Percentiles rank a stretch among this genome's conserved stretches.
Conservation (phyloP, 768 basidiomycete species). For the Mycena maculata region DNA sequence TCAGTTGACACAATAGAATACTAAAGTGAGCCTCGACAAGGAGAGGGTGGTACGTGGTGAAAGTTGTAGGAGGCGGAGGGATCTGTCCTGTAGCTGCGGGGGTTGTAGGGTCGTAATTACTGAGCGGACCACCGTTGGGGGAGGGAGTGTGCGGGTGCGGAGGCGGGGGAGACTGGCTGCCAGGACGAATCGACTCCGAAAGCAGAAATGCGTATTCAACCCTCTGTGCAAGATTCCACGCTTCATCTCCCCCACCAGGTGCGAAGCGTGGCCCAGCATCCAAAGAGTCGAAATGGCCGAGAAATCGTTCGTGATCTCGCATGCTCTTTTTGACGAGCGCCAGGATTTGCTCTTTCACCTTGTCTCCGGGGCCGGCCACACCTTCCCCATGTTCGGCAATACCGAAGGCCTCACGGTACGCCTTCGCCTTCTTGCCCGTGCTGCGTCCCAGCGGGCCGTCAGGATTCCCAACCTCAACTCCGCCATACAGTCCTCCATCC, state of each 20-base stretch:
- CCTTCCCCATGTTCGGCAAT: slow-evolving; percentile 25
- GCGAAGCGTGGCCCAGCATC: slow-evolving; percentile 54
- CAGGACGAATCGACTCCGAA: slow-evolving; percentile 75
- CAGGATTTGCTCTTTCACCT: slow-evolving; percentile 70
- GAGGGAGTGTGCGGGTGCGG: slow-evolving; percentile 28
- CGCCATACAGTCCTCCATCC: slow-evolving; percentile 82
- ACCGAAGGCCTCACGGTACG: slow-evolving; percentile 73
- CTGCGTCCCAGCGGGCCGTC: slow-evolving; percentile 78
- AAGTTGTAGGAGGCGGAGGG: slow-evolving; percentile 65
- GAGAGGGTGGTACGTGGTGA: slow-evolving; percentile 92
- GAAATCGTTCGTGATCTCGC: slow-evolving; percentile 87
- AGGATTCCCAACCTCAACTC: slow-evolving; percentile 84
- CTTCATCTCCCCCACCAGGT: slow-evolving; percentile 45
- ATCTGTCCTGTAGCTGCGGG: neutral
- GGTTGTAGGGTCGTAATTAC: slow-evolving; percentile 2
- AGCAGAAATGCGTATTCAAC: slow-evolving; percentile 77
- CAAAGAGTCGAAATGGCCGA: slow-evolving; percentile 84
- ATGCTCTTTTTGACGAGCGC: slow-evolving; percentile 77
- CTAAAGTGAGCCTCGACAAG: slow-evolving; percentile 90
- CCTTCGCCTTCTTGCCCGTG: slow-evolving; percentile 67
- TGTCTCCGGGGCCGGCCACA: slow-evolving; percentile 27
- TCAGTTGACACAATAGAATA: slow-evolving; percentile 76
- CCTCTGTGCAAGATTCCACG: slow-evolving; percentile 58
- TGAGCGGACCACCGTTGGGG: slow-evolving; percentile 22
- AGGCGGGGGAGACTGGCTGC: slow-evolving; percentile 53